Evolutionary conservation across 805 yeast species (phyloP).

Genomic region (Debaryomyces prosopidis): DNA sequence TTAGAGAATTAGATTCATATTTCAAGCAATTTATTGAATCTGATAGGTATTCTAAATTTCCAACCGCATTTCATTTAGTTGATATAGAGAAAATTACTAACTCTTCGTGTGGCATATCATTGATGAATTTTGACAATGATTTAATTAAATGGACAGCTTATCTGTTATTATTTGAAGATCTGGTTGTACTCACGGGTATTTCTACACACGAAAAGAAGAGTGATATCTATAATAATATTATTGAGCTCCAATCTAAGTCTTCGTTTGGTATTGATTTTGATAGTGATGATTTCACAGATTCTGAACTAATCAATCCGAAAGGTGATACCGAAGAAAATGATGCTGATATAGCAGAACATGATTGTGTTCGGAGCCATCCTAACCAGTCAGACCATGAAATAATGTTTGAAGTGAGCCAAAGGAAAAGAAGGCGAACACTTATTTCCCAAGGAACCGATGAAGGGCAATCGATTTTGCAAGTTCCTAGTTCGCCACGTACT

Average conservation of each 20-base stretch:
- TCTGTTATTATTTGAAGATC: constrained; percentile 14
- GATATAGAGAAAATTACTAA: constrained; percentile 19
- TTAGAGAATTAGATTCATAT: not conserved
- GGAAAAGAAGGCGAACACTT: constrained; percentile 1
- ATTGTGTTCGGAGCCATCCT: not conserved
- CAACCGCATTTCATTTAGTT: constrained; percentile 29
- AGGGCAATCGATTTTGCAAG: constrained; percentile 4
- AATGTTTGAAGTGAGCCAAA: constrained; percentile 20
- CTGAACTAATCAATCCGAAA: not conserved
- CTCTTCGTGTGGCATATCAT: not conserved
- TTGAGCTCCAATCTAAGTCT: not conserved
- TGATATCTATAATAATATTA: not conserved
- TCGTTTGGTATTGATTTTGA: not conserved
- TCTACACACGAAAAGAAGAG: not conserved
- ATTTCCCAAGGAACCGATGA: not conserved
- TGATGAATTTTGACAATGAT: constrained; percentile 19
- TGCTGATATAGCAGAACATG: not conserved
- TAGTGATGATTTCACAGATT: not conserved
- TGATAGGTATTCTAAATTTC: constrained; percentile 11
- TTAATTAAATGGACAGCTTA: constrained; percentile 20
- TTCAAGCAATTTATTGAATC: not conserved
- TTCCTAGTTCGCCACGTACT: constrained; percentile 15
- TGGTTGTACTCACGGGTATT: not conserved
- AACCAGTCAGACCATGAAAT: constrained; percentile 4
- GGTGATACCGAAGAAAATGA: not conserved